phyloP scores from a whole-genome alignment of 208 protist genomes.

The Trypanosoma conorhini region DNA sequence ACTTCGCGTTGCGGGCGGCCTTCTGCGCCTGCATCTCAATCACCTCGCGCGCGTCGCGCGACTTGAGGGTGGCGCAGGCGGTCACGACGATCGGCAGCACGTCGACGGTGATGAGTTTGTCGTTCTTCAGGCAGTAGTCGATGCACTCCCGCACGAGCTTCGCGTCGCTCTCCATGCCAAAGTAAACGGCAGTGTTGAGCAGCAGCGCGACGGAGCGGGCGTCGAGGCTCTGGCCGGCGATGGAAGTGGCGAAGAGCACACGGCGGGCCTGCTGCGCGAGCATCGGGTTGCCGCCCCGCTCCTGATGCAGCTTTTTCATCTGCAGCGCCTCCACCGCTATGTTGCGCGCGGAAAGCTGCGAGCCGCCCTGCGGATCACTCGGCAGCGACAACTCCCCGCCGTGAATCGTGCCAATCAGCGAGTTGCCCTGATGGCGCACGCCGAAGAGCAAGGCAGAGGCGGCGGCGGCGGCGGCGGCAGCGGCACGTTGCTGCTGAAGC shows the following conservation, averaged over 20 bases:
- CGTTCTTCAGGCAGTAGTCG: slow-evolving; percentile 90
- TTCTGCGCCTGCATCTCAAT: slow-evolving; percentile 92
- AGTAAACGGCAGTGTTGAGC: slow-evolving; percentile 93
- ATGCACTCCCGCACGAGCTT: slow-evolving; percentile 91
- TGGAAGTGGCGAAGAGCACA: slow-evolving; percentile 89
- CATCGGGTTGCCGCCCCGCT: slow-evolving; percentile 89
- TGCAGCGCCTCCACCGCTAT: slow-evolving; percentile 88
- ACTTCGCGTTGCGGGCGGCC: slow-evolving; percentile 79
- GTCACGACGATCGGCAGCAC: slow-evolving; percentile 87
- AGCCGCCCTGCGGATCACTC: slow-evolving; percentile 55
- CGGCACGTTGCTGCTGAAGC: slow-evolving; percentile 1
- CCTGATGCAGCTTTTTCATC: slow-evolving; percentile 93
- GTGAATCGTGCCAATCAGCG: slow-evolving; percentile 34
- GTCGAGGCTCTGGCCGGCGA: slow-evolving; percentile 82
- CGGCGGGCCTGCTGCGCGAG: slow-evolving; percentile 90
- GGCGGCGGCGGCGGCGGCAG: background rate
- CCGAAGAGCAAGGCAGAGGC: background rate
- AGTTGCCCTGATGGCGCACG: slow-evolving; percentile 24
- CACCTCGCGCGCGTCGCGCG: slow-evolving; percentile 88
- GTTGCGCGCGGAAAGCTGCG: slow-evolving; percentile 83
- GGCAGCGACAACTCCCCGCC: slow-evolving; percentile 72
- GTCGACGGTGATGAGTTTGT: slow-evolving; percentile 87
- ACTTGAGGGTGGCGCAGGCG: slow-evolving; percentile 90
- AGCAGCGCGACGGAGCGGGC: slow-evolving; percentile 84
- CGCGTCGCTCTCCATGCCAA: slow-evolving; percentile 92